These are phyloP conservation scores for Emergomyces orientalis DNA, from an alignment of 2,329 filamentous ascomycete genomes.

Conservation along the genomic window DNA sequence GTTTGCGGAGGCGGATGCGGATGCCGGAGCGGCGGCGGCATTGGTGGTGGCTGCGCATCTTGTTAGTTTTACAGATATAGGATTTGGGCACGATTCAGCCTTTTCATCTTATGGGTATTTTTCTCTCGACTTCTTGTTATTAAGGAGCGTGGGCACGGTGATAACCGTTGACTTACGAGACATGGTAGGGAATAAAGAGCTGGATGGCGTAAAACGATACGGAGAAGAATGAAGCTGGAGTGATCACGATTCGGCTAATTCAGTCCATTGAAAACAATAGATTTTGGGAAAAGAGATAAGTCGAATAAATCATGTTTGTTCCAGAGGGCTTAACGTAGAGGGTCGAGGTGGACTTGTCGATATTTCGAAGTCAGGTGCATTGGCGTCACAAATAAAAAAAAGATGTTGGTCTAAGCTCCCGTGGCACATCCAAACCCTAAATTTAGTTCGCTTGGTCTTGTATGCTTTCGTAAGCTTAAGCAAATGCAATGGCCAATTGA, in stretches of 20 bases:
- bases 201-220: neutral
- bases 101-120: neutral
- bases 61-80: conserved; percentile 3
- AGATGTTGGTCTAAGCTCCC: neutral
- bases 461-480: too few species aligned
- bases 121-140: neutral
- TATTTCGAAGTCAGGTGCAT: neutral
- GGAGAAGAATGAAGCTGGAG: neutral
- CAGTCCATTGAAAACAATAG: neutral
- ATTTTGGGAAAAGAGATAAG: neutral
- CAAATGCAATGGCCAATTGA: too few species aligned
- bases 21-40: neutral
- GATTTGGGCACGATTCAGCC: neutral
- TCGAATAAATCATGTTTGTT: neutral
- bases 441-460: too few species aligned
- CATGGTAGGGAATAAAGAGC: neutral
- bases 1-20: neutral
- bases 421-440: neutral
- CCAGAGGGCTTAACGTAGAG: neutral
- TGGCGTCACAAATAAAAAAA: neutral
- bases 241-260: neutral
- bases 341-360: neutral
- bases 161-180: neutral
- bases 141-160: neutral
- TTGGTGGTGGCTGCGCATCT: neutral